Conservation (phyloP, 2,329 filamentous ascomycete species). For the Beauveria pseudobassiana region DNA sequence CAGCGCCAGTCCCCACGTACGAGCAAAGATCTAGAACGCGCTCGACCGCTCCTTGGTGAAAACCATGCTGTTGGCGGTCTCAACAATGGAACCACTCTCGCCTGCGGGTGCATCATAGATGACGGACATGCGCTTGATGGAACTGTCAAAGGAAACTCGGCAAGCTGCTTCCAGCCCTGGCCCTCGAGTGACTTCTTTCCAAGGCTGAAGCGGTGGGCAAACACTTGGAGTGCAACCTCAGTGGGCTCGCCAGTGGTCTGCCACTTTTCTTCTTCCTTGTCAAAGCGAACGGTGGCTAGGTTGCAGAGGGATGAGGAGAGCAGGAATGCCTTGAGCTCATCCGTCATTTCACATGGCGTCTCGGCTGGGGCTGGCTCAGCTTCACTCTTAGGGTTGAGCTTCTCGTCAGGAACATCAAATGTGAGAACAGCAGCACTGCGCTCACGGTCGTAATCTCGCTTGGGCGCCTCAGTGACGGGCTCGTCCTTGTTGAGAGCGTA, state of each 20-base stretch:
- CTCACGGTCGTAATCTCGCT: conserved; percentile 52
- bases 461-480: conserved; percentile 26
- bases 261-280: conserved; percentile 51
- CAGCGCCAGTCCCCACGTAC: conserved; percentile 35
- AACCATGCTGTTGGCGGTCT: conserved; percentile 41
- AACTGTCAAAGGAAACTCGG: conserved; percentile 73
- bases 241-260: conserved; percentile 64
- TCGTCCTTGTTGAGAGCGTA: conserved; percentile 33
- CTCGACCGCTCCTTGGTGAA: conserved; percentile 57
- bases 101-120: conserved; percentile 50
- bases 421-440: conserved; percentile 52
- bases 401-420: conserved; percentile 55
- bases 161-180: conserved; percentile 53
- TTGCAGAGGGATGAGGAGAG: conserved; percentile 58
- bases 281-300: conserved; percentile 49
- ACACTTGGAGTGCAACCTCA: conserved; percentile 70
- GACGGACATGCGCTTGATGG: conserved; percentile 74
- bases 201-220: conserved; percentile 59
- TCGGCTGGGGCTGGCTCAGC: conserved; percentile 30
- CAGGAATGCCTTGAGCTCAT: conserved; percentile 43
- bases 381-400: conserved; percentile 32
- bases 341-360: conserved; percentile 31
- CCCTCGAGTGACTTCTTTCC: conserved; percentile 47
- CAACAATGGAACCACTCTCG: conserved; percentile 30
- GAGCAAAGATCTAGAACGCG: conserved; percentile 51